Percentiles rank a stretch among this genome's conserved stretches.
phyloP scores from a whole-genome alignment of 176 grass and related monocot genomes.

The Avena atlantica region DNA sequence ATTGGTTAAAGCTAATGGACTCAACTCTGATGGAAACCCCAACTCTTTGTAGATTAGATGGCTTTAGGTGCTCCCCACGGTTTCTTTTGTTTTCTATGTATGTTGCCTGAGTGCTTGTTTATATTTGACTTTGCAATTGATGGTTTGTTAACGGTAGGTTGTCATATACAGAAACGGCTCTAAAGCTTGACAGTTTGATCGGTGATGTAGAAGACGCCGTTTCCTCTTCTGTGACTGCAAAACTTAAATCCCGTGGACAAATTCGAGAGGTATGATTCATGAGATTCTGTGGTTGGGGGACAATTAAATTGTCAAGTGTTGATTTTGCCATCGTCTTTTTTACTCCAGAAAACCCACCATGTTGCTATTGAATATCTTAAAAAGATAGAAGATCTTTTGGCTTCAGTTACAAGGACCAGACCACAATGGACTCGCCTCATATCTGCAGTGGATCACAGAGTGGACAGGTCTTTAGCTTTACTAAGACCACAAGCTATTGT shows the following conservation, averaged over 20 bases:
- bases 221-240: slow-evolving; percentile 70
- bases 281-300: slow-evolving; percentile 22
- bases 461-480: slow-evolving; percentile 88
- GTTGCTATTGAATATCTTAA: slow-evolving; percentile 67
- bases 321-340: slow-evolving; percentile 20
- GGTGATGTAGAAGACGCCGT: slow-evolving; percentile 86
- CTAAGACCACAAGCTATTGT: slow-evolving; percentile 92
- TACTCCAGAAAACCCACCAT: slow-evolving; percentile 60
- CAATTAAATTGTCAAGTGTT: slow-evolving; percentile 36
- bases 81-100: slow-evolving; percentile 17
- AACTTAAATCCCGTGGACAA: slow-evolving; percentile 65
- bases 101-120: slow-evolving; percentile 23
- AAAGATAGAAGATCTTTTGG: slow-evolving; percentile 77
- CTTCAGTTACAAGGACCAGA: slow-evolving; percentile 61
- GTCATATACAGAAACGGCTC: slow-evolving; percentile 75
- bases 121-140: slow-evolving; percentile 37
- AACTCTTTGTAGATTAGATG: neutral
- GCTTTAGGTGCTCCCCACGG: slow-evolving; percentile 8
- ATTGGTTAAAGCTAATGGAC: slow-evolving; percentile 17
- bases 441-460: slow-evolving; percentile 88
- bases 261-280: slow-evolving; percentile 68
- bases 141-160: slow-evolving; percentile 51
- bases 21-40: neutral
- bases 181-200: slow-evolving; percentile 89
- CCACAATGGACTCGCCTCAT: slow-evolving; percentile 75